Conservation (phyloP, 805 yeast genomes). For the Metschnikowia similis region DNA sequence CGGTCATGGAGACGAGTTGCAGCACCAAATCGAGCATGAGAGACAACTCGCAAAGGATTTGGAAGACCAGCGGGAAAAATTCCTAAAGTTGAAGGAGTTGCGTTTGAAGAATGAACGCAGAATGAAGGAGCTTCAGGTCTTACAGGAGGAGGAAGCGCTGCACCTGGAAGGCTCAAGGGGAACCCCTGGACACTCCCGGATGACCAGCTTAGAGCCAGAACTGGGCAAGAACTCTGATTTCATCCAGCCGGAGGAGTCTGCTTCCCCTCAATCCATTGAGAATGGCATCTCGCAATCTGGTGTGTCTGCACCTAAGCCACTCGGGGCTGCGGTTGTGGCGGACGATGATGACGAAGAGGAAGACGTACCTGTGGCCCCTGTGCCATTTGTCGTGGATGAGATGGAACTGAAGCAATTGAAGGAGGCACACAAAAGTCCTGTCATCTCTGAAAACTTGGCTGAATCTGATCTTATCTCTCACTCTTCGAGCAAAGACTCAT, state of each 20-base stretch:
- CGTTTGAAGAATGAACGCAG: conserved; percentile 27
- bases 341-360: conserved; percentile 16
- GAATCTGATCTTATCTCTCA: neutral
- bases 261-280: neutral
- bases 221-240: neutral
- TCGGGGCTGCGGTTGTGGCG: conserved; percentile 2
- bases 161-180: neutral
- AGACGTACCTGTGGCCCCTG: conserved; percentile 19
- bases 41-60: conserved; percentile 33
- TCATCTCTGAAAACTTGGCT: neutral
- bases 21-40: conserved; percentile 37
- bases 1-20: conserved; percentile 22
- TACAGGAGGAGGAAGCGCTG: conserved; percentile 13
- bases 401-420: conserved; percentile 16
- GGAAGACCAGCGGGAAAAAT: conserved; percentile 35
- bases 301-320: neutral
- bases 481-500: conserved; percentile 3
- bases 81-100: conserved; percentile 27
- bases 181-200: neutral
- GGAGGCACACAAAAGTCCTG: neutral
- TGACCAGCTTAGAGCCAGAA: neutral
- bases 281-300: neutral
- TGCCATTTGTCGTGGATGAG: conserved; percentile 22
- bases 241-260: neutral
- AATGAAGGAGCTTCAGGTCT: conserved; percentile 16